Base-by-base conservation (phyloP, 2,329 filamentous ascomycete genomes). In the Aurifilum marmelostoma region DNA sequence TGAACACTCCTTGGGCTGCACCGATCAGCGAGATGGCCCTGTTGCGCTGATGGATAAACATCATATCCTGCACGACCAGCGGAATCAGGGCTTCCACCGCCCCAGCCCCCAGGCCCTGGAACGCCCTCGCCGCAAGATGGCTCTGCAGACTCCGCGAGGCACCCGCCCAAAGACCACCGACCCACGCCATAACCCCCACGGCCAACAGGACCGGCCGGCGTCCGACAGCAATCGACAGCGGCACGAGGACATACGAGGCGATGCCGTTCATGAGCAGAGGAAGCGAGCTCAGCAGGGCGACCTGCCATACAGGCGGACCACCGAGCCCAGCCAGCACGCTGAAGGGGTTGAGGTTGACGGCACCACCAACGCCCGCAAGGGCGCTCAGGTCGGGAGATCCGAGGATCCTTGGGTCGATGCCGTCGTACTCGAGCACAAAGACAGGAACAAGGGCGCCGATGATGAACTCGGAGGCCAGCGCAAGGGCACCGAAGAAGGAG, bases 401-500 rank as follows among this genome's bases (percentile, higher is more conserved):
- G 39, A 79, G 72, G n/a, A 74, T 71, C n/a, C 75, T 73, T 5
- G 78, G 73, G 70, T 76, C 73, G 29, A 78, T 73, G 37, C 77
- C 77, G 16, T 76, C 75, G 64, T 80, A 80, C 70, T 79, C 75
- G 65, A 79, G 74, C 11, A 76, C 71, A 67, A 79, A 80, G 34
- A 80, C 74, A 52, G 79, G 78, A 14, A 79, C 71, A 47, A 79
- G 72, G 3, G 73, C 72, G 43, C 74, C 76, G 62, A 79, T 74
- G 60, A 77, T 75, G 43, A 74, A 41, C 59, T 75, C 74, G 37
- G 75, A 73, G 3, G 75, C 72, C 27, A 77, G 71, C 2, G 76
- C 75, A 0, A 79, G 69, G 5, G 75, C 73, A 39, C 75, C 77
- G 62, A 69, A 72, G 47, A 72, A 70, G 59, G 71, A 73, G n/a